These are phyloP conservation scores for Lizonia empirigonia DNA, from an alignment of 2,329 filamentous ascomycete species.

Conservation along the genomic window DNA sequence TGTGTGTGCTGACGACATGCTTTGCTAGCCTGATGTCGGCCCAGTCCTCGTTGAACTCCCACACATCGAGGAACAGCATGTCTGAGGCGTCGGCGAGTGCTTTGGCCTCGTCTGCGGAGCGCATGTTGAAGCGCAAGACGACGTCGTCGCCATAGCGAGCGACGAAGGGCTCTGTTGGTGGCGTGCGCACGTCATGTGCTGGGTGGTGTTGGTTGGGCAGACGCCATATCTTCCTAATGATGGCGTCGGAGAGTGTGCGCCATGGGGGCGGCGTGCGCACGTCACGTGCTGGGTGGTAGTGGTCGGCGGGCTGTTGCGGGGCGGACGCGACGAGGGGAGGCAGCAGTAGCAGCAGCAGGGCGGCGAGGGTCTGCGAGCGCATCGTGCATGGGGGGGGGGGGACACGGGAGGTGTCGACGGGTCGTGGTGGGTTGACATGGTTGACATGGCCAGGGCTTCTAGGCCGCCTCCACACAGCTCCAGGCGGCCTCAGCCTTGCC, in stretches of 20 bases:
- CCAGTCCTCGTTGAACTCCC: constrained; percentile 81
- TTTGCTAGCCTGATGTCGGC: constrained; percentile 82
- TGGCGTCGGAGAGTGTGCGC: constrained; percentile 46
- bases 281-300: constrained; percentile 12
- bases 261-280: constrained; percentile 36
- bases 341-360: constrained; percentile 41
- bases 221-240: constrained; percentile 42
- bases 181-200: neutral
- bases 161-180: constrained; percentile 30
- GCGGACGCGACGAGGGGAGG: constrained; percentile 34
- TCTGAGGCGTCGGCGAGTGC: constrained; percentile 75
- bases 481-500: too few relatives aligned
- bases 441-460: too few relatives aligned
- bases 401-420: too few relatives aligned
- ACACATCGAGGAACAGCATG: constrained; percentile 84
- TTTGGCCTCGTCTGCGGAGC: constrained; percentile 68
- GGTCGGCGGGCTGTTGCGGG: constrained; percentile 34
- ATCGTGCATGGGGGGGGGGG: constrained; percentile 23
- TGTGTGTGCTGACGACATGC: constrained; percentile 65
- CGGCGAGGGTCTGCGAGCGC: constrained; percentile 34
- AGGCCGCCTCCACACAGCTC: too few relatives aligned
- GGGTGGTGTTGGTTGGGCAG: constrained; percentile 26
- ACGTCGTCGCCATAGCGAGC: constrained; percentile 76
- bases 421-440: neutral
- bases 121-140: constrained; percentile 87